Evolutionary conservation across 495 filamentous ascomycete genomes (phyloP), one percentile per base, ranked within the genome.

Genomic region (Evernia prunastri): DNA sequence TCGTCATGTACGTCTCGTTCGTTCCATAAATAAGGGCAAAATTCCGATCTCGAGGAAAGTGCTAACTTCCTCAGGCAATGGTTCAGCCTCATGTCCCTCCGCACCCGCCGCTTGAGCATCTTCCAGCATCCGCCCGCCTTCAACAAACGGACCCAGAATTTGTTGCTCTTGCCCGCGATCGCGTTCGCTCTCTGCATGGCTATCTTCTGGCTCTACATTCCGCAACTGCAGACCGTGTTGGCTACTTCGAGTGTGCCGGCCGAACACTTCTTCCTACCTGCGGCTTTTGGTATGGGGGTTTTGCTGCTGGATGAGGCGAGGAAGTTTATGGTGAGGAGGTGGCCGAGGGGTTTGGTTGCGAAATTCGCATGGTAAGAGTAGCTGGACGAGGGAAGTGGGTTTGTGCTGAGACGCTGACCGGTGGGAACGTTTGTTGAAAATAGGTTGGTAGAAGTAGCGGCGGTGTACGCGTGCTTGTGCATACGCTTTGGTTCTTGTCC

Each of bases 211-310:
- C 72, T 84, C 2, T 87, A 89, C 66, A 79, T 86, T 31, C 83
- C 82, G 2, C 70, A 74, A 12, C 67, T 90, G n/a, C 84, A 89
- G 65, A 17, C 2, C 20, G 36, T 42, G 23, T 31, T 59, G 18
- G 9, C 18, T 9, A 59, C 86, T 0, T 79, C 81, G 0, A 68
- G 72, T 3, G 82, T 89, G 2, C 85, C 86, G 0, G 81, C 81
- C 1, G 86, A 85, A 72, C 72, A 88, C 69, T 89, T 79, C 76
- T 89, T 90, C 69, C 66, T 90, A 36, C 87, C 87, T 0, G 81
- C 80, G 64, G 76, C 81, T 0, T 86, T 89, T 64, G 87, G 84
- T 0, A 12, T 87, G 47, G 86, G 80, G 0, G 73, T 89, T 42
- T 66, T 89, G 43, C 63, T 82, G 27, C 68, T 86, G 57, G 84